These are phyloP conservation scores for Amanita thiersii DNA, from an alignment of 768 basidiomycete species.

Conservation along the genomic window DNA sequence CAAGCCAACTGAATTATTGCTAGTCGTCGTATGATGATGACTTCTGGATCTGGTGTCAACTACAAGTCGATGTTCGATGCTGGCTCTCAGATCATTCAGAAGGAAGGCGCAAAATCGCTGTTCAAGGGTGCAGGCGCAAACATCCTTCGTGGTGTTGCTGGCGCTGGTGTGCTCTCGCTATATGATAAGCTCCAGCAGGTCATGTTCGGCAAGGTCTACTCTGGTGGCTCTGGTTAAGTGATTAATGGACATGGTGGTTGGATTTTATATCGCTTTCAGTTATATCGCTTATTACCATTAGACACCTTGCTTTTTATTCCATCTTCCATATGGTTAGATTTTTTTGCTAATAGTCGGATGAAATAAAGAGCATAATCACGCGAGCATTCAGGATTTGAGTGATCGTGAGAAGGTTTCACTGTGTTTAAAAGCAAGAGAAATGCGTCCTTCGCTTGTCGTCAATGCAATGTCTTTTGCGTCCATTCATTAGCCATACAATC, in stretches of 20 bases:
- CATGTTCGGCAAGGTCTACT: constrained; percentile 99
- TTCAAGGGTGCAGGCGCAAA: constrained; percentile 99
- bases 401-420: too few relatives aligned
- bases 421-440: too few relatives aligned
- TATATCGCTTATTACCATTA: constrained; percentile 28
- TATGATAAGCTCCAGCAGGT: constrained; percentile 98
- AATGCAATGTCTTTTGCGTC: constrained; percentile 4
- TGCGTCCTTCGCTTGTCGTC: background rate
- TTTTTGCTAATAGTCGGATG: constrained; percentile 22
- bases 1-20: constrained; percentile 14
- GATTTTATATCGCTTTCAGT: constrained; percentile 11
- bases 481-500: background rate
- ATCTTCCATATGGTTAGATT: constrained; percentile 30
- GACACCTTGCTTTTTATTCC: constrained; percentile 26
- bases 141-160: constrained; percentile 98
- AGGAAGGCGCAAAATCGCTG: constrained; percentile 92
- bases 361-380: background rate
- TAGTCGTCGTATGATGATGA: constrained; percentile 99
- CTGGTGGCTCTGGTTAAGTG: constrained; percentile 63
- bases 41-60: constrained; percentile 89
- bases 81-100: constrained; percentile 86
- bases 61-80: constrained; percentile 99
- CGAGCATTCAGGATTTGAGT: background rate
- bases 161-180: constrained; percentile 97
- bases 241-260: background rate